Conservation (phyloP, 441 rosid genomes). For the Gossypium lobatum region DNA sequence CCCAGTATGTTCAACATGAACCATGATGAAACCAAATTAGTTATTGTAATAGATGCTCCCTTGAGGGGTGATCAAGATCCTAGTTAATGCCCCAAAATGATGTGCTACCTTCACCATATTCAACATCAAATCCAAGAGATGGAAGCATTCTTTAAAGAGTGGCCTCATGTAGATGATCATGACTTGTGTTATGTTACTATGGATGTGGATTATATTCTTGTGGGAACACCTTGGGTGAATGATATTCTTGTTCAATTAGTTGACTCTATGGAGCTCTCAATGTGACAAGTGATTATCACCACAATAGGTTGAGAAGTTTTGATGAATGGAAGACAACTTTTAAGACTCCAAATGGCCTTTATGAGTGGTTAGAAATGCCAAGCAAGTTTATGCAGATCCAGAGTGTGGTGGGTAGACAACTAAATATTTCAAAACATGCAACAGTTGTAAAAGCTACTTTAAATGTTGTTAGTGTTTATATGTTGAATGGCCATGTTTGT, state of each 20-base stretch:
- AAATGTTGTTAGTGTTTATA: slow-evolving; percentile 80
- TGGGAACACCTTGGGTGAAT: not conserved
- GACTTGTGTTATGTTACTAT: not conserved
- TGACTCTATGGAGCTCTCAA: not conserved
- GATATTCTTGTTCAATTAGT: not conserved
- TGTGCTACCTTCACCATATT: not conserved
- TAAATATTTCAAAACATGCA: slow-evolving; percentile 76
- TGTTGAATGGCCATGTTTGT: slow-evolving; percentile 94
- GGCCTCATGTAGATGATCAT: not conserved
- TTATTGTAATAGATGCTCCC: not conserved
- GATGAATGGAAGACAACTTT: not conserved
- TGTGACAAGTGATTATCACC: not conserved
- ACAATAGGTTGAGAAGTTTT: not conserved
- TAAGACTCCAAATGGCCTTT: not conserved
- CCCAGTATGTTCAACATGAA: not conserved
- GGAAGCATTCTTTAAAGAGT: not conserved
- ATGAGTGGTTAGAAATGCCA: too few relatives aligned
- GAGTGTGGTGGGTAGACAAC: slow-evolving; percentile 55
- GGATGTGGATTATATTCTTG: not conserved
- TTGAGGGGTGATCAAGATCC: not conserved
- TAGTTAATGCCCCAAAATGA: not conserved
- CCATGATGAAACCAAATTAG: not conserved
- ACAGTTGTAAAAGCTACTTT: slow-evolving; percentile 77
- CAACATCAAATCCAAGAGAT: too few relatives aligned
- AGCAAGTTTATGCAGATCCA: slow-evolving; percentile 4